Conservation (phyloP, 495 filamentous ascomycete genomes). For the Xylaria acuta region DNA sequence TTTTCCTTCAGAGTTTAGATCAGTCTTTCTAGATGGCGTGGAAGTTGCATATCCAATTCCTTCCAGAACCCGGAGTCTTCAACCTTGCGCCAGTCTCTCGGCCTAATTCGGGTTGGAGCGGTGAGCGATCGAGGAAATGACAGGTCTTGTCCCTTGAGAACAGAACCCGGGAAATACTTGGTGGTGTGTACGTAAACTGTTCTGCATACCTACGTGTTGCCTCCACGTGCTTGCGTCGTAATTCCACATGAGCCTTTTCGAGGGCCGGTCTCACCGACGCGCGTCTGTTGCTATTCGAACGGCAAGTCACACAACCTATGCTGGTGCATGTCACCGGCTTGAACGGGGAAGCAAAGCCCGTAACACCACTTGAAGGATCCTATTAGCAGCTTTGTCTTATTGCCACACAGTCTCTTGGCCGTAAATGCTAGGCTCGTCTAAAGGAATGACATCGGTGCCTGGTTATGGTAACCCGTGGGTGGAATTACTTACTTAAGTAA, state of each 20-base stretch:
- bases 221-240: constrained; percentile 16
- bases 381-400: background rate
- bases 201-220: background rate
- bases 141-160: background rate
- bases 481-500: background rate
- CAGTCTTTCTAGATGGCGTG: background rate
- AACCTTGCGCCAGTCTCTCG: background rate
- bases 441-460: background rate
- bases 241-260: background rate
- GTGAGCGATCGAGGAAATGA: background rate
- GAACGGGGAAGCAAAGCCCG: background rate
- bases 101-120: background rate
- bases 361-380: constrained; percentile 10
- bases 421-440: constrained; percentile 10
- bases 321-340: background rate
- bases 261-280: background rate
- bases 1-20: background rate
- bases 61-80: background rate
- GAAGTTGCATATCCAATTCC: background rate
- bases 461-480: background rate
- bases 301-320: background rate
- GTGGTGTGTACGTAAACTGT: background rate
- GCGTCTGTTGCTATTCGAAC: background rate
- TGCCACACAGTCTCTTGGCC: background rate
- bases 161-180: background rate